Base-by-base conservation (phyloP, 306 rosid genomes). In the Ziziphus jujuba region DNA sequence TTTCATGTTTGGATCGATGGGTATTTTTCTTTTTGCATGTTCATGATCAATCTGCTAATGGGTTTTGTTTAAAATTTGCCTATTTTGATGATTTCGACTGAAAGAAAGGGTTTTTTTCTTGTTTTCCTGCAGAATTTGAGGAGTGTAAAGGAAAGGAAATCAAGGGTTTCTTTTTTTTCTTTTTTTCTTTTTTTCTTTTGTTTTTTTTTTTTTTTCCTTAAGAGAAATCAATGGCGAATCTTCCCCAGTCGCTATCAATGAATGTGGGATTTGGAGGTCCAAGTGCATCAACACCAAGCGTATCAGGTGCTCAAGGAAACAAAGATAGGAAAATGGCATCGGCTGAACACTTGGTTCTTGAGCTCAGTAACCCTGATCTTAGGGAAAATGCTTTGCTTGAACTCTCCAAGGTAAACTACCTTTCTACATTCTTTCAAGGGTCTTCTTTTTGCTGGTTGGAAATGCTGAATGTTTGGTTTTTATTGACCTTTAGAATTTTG, bases 241-340 rank as follows among this genome's bases (percentile, higher is more conserved):
- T 68, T n/a, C 49, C 76, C 63, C 80, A 28, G 31, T 64, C 61
- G 0, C 69, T 67, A 5, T 53, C 79, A 5, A 24, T 73, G 16
- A 73, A 73, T 58, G 76, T 79, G 4, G 65, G 87, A 5, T 89
- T 84, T 20, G 93, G 92, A 69, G 79, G 71, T 45, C 62, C 81
- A 0, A 77, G 77, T 25, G 55, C 61, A 23, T 49, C 84, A 3
- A 52, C 70, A 13, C 81, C 86, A 64, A 66, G 43, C 65, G 50
- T 63, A 4, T 57, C 65, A 5, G 81, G 86, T 61, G 51, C 75
- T 52, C 71, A 71, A 40, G 78, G 61, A 52, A 75, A 57, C 74
- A 79, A 63, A 66, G 96, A 92, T 49, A 87, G 79, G 16, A 79
- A 84, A 71, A 77, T 84, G 87, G 95, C 89, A 4, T 79, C 89